phyloP scores from a whole-genome alignment of 2,329 filamentous ascomycete genomes.

The Botrytis hyacinthi region DNA sequence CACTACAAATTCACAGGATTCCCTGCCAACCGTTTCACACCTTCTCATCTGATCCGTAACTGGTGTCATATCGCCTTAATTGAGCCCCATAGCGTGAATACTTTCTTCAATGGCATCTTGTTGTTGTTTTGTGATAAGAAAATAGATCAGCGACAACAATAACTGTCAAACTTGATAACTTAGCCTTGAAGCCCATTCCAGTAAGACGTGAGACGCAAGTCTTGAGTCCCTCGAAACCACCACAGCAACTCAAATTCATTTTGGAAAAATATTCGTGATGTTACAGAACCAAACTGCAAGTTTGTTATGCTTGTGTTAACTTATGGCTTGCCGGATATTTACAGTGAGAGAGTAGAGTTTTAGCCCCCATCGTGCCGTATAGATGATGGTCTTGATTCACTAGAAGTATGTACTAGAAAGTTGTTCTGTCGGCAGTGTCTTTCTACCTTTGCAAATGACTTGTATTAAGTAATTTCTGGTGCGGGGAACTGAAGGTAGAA shows the following conservation, averaged over 20 bases:
- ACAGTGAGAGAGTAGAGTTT: fast-evolving
- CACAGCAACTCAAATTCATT: too few relatives aligned
- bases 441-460: too few relatives aligned
- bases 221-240: neutral
- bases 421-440: fast-evolving
- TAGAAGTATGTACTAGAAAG: neutral
- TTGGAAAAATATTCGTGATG: neutral
- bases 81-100: neutral
- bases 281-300: fast-evolving
- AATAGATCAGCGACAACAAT: too few relatives aligned
- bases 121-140: too few relatives aligned
- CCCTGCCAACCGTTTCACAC: neutral
- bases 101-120: fast-evolving
- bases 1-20: neutral
- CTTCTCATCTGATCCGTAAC: neutral
- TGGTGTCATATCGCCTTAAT: fast-evolving
- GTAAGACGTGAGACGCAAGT: neutral
- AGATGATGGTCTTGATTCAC: too few relatives aligned
- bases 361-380: fast-evolving
- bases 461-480: neutral
- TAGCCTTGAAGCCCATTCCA: neutral
- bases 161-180: neutral
- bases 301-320: neutral
- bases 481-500: fast-evolving
- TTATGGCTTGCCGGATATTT: neutral